Evolutionary conservation across 192 early-diverging fungal species (phyloP).

Genomic region (Paraglomus brasilianum): DNA sequence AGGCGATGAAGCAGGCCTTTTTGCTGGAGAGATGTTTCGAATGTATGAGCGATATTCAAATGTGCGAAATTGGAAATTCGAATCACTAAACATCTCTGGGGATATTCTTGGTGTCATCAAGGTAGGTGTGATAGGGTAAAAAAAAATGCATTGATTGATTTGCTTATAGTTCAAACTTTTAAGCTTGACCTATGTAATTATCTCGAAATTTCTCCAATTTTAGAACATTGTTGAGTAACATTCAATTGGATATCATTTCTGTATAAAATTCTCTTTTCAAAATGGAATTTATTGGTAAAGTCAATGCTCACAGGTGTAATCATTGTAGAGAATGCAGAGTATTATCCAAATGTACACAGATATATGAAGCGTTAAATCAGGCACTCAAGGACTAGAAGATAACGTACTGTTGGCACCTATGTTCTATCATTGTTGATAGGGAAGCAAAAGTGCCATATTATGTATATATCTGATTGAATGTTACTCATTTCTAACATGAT

Average conservation of each 20-base stretch:
- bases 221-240: not conserved
- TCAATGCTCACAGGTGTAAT: no score
- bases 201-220: not conserved
- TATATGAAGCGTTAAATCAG: no score
- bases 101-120: constrained; percentile 49
- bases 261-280: not conserved
- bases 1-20: constrained; percentile 76
- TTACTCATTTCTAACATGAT: no score
- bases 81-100: constrained; percentile 48
- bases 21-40: constrained; percentile 63
- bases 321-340: no score
- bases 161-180: not conserved
- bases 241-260: not conserved
- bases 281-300: no score
- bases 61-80: constrained; percentile 63
- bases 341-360: no score
- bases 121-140: constrained; percentile 34
- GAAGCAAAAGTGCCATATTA: no score
- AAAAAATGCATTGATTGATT: not conserved
- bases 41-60: constrained; percentile 77
- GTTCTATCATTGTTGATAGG: no score
- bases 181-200: not conserved
- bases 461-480: no score
- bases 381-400: no score
- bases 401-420: no score